These are phyloP conservation scores for Heterobasidion irregulare DNA, from an alignment of 1,284 basidiomycete species.

Conservation along the genomic window DNA sequence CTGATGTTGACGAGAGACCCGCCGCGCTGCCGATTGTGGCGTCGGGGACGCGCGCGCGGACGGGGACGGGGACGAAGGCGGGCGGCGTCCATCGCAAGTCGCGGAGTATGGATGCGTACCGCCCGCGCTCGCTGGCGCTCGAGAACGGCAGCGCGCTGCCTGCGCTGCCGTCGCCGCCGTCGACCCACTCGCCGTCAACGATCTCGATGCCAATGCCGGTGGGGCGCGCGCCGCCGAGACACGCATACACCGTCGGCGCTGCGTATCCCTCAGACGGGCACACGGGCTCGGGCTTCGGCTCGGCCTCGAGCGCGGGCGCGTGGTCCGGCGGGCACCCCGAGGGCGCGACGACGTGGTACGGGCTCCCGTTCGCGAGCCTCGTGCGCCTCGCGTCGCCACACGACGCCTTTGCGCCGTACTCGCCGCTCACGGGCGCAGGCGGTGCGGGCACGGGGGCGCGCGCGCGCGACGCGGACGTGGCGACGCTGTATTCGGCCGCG, in stretches of 20 bases:
- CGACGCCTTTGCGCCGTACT: conserved; percentile 54
- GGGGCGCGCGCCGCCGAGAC: not conserved
- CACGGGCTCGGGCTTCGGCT: not conserved
- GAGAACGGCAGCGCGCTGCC: conserved; percentile 5
- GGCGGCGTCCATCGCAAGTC: conserved; percentile 12
- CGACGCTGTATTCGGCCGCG: conserved; percentile 78
- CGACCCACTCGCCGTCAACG: conserved; percentile 5
- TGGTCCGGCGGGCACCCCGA: conserved; percentile 19
- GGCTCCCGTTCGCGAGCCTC: conserved; percentile 76
- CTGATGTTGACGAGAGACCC: conserved; percentile 17
- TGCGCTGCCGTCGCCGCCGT: not conserved
- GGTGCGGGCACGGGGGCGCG: conserved; percentile 10
- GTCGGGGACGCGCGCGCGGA: too few species aligned
- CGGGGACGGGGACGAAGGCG: too few species aligned
- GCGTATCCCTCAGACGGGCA: not conserved
- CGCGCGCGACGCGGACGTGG: conserved; percentile 63
- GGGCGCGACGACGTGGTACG: conserved; percentile 43
- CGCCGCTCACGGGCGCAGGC: conserved; percentile 12
- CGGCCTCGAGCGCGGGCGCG: not conserved
- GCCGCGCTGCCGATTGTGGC: conserved; percentile 11
- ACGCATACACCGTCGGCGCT: not conserved
- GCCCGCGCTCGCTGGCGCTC: conserved; percentile 11
- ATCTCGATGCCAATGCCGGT: not conserved
- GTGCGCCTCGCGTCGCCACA: conserved; percentile 74
- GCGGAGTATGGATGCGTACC: conserved; percentile 8